phyloP scores from a whole-genome alignment of 2,329 filamentous ascomycete species.

The Neurospora crassa region DNA sequence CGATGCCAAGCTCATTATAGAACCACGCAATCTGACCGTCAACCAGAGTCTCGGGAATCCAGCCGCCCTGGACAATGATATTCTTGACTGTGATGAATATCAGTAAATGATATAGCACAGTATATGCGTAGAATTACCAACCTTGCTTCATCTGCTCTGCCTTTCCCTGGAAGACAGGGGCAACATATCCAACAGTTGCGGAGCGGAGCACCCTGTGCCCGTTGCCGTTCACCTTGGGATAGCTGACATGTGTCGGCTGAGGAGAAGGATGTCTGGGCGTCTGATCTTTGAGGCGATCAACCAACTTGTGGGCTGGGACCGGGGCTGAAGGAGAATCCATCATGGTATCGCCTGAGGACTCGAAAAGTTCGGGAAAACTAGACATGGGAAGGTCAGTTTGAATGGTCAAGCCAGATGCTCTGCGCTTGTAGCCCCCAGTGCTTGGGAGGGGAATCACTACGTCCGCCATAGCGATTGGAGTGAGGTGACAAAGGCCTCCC shows the following conservation, averaged over 20 bases:
- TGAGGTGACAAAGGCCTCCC: not conserved
- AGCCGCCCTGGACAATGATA: slow-evolving; percentile 66
- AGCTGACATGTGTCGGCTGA: slow-evolving; percentile 75
- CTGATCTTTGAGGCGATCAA: slow-evolving; percentile 22
- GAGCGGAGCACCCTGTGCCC: slow-evolving; percentile 72
- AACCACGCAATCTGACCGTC: slow-evolving; percentile 90
- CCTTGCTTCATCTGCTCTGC: slow-evolving; percentile 78
- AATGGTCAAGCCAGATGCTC: slow-evolving; percentile 21
- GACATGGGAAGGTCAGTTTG: slow-evolving; percentile 23
- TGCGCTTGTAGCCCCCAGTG: slow-evolving; percentile 12
- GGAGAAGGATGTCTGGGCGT: slow-evolving; percentile 65
- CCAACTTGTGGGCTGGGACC: slow-evolving; percentile 18
- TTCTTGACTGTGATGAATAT: slow-evolving; percentile 56
- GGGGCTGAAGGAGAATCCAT: slow-evolving; percentile 19
- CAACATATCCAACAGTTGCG: slow-evolving; percentile 86
- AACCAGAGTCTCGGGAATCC: slow-evolving; percentile 76
- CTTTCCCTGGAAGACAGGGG: slow-evolving; percentile 89
- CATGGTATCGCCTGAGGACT: slow-evolving; percentile 22
- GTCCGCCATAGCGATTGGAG: slow-evolving; percentile 14
- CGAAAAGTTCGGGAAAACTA: slow-evolving; percentile 26
- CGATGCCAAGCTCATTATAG: slow-evolving; percentile 94
- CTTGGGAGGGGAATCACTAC: slow-evolving; percentile 8
- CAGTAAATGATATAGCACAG: slow-evolving; percentile 13
- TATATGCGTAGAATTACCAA: slow-evolving; percentile 27
- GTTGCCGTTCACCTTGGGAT: slow-evolving; percentile 50